Conservation (phyloP, 139 green algal species). For the Edaphochlamys debaryana region DNA sequence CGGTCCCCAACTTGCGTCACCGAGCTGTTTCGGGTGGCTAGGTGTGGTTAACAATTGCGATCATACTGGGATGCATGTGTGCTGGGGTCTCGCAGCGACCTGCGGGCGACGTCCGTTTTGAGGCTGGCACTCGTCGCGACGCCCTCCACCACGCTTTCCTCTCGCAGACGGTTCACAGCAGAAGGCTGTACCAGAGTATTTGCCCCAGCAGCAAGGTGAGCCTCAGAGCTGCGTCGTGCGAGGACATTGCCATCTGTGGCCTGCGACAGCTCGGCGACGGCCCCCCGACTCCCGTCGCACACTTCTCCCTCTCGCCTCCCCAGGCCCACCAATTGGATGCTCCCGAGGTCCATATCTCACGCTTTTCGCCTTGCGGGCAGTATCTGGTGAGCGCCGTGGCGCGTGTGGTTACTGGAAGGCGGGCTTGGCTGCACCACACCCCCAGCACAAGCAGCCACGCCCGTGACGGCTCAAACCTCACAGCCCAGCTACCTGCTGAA, state of each 20-base stretch:
- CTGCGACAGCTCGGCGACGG: too few relatives aligned
- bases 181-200: conserved; percentile 1
- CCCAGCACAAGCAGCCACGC: too few relatives aligned
- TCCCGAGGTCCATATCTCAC: conserved; percentile 22
- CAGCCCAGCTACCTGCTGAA: too few relatives aligned
- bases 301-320: neutral
- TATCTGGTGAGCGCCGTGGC: conserved; percentile 3
- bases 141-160: neutral
- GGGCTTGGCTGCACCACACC: too few relatives aligned
- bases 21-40: neutral
- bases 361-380: conserved; percentile 29
- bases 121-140: neutral
- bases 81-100: neutral
- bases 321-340: conserved; percentile 21
- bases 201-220: conserved; percentile 28
- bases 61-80: neutral
- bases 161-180: conserved; percentile 19
- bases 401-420: too few relatives aligned
- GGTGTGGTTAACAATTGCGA: neutral
- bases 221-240: neutral
- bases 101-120: too few relatives aligned
- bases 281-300: too few relatives aligned
- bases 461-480: too few relatives aligned
- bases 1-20: neutral
- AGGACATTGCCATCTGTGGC: too few relatives aligned